These are phyloP conservation scores for Annulohypoxylon stygium DNA, from an alignment of 495 filamentous ascomycete genomes.

Conservation along the genomic window DNA sequence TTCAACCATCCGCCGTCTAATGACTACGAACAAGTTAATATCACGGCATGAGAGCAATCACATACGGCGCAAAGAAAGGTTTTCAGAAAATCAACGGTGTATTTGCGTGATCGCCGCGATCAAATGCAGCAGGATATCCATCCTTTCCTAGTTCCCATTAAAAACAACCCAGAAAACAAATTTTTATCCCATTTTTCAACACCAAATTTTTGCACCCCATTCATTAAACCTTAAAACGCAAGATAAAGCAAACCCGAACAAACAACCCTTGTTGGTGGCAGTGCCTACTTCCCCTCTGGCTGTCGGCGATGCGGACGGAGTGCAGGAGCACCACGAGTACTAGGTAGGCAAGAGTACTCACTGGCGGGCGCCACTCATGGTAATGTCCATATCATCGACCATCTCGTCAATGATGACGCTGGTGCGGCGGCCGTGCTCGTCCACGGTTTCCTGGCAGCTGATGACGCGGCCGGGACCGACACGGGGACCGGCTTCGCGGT, in stretches of 20 bases:
- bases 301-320: neutral
- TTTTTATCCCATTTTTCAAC: no score
- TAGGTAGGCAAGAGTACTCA: neutral
- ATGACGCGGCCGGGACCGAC: neutral
- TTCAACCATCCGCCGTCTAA: neutral
- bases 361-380: neutral
- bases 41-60: neutral
- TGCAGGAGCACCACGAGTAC: neutral
- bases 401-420: neutral
- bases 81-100: neutral
- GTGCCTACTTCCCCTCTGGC: neutral
- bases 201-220: no score
- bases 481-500: neutral
- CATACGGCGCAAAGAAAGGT: neutral
- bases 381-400: neutral
- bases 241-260: neutral
- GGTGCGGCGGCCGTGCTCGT: neutral
- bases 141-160: neutral
- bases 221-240: no score
- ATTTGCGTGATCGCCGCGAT: neutral
- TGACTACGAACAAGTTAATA: neutral
- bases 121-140: neutral
- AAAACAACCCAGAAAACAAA: neutral
- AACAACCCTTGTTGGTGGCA: no score
- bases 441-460: neutral